These are phyloP conservation scores for Quercus mongolica DNA, from an alignment of 306 rosid genomes.

Conservation along the genomic window DNA sequence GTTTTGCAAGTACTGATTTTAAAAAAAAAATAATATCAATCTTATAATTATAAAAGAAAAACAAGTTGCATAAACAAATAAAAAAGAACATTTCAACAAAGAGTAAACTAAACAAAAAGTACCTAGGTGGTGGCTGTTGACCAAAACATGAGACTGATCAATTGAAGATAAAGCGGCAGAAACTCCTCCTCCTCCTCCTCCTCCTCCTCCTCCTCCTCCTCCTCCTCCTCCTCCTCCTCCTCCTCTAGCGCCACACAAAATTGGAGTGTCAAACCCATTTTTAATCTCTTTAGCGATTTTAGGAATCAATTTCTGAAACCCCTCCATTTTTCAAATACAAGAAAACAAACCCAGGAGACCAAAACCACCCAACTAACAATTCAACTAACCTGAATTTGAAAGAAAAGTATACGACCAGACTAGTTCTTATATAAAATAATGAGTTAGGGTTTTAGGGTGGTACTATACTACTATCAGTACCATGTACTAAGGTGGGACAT, in stretches of 20 bases:
- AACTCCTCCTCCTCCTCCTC: slow-evolving; percentile 4
- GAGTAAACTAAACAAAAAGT: background rate
- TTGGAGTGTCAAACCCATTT: background rate
- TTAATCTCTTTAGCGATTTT: slow-evolving; percentile 33
- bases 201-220: slow-evolving; percentile 9
- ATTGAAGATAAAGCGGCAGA: slow-evolving; percentile 34
- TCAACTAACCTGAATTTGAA: background rate
- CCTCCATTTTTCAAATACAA: slow-evolving; percentile 30
- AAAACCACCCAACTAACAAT: background rate
- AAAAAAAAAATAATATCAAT: too few species aligned
- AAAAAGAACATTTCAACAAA: background rate
- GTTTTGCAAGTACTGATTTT: too few species aligned
- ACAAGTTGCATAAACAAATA: background rate
- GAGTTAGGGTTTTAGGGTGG: too few species aligned
- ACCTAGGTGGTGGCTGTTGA: slow-evolving; percentile 44
- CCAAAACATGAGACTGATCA: slow-evolving; percentile 35
- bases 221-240: background rate
- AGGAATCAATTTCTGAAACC: slow-evolving; percentile 20
- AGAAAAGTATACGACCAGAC: too few species aligned
- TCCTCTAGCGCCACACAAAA: slow-evolving; percentile 2
- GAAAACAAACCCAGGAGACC: background rate
- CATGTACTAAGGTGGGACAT: too few species aligned
- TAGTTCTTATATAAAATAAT: too few species aligned
- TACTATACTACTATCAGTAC: too few species aligned
- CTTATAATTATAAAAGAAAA: background rate